A percentile compares a stretch with the other conserved stretches of the same genome.
phyloP scores from a whole-genome alignment of 1,139 yeast species.

The Blastobotrys capitulatus region DNA sequence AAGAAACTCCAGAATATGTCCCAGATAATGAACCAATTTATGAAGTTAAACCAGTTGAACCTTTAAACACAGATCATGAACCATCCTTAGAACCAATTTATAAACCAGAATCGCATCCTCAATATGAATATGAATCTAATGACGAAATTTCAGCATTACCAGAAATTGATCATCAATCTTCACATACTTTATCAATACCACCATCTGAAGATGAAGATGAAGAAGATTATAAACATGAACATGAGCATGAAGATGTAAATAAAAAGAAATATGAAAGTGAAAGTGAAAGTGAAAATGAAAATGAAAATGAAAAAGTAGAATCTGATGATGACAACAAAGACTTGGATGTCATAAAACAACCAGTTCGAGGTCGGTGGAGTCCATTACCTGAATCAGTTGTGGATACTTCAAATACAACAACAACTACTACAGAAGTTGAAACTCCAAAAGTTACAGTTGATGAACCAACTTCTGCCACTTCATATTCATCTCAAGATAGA shows the following conservation, averaged over 20 bases:
- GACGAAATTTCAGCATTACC: background rate
- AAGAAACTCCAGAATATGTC: background rate
- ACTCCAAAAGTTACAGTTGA: background rate
- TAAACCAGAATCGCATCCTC: background rate
- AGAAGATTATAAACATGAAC: background rate
- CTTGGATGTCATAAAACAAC: background rate
- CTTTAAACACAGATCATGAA: background rate
- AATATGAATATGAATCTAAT: background rate
- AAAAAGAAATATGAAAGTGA: background rate
- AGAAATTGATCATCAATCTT: conserved; percentile 15
- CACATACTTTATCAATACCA: conserved; percentile 28
- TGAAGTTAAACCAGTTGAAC: background rate
- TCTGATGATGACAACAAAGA: no score
- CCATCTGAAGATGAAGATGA: conserved; percentile 15
- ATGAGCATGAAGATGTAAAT: background rate
- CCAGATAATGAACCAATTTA: background rate
- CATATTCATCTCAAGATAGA: conserved; percentile 17
- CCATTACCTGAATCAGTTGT: conserved; percentile 15
- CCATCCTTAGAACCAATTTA: background rate
- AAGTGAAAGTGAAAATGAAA: background rate
- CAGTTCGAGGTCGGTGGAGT: conserved; percentile 19
- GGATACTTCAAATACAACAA: background rate
- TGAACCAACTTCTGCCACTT: conserved; percentile 7
- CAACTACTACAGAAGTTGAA: background rate
- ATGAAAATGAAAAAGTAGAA: background rate